Evolutionary conservation across 805 yeast species (phyloP).

Genomic region (Saturnispora mendoncae): DNA sequence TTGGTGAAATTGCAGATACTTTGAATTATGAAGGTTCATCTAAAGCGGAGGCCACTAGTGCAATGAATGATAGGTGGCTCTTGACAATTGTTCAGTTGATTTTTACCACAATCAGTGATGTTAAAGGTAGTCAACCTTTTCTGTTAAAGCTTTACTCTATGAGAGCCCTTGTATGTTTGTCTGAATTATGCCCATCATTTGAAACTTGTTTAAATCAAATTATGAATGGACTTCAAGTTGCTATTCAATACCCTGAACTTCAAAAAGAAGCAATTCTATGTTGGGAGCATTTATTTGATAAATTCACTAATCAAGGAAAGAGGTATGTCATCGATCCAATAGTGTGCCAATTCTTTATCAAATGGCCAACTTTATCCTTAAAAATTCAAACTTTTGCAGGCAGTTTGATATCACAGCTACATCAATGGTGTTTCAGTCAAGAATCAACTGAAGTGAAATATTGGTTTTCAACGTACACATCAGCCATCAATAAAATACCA

Average conservation of each 20-base stretch:
- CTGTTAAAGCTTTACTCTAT: constrained; percentile 64
- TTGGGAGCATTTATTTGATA: constrained; percentile 53
- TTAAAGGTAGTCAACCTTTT: constrained; percentile 61
- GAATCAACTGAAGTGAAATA: constrained; percentile 8
- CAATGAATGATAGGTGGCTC: constrained; percentile 27
- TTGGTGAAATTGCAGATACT: constrained; percentile 24
- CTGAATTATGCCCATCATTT: constrained; percentile 38
- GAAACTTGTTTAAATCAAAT: constrained; percentile 68
- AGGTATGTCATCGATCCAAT: constrained; percentile 65
- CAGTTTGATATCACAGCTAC: constrained; percentile 4
- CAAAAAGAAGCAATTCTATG: constrained; percentile 56
- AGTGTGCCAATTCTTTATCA: constrained; percentile 63
- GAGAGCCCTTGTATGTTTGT: constrained; percentile 62
- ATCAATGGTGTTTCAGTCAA: constrained; percentile 8
- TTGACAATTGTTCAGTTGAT: constrained; percentile 71
- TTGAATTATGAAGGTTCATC: constrained; percentile 17
- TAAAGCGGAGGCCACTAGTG: constrained; percentile 24
- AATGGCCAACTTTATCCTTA: constrained; percentile 44
- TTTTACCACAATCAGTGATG: constrained; percentile 69
- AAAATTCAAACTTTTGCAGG: constrained; percentile 43
- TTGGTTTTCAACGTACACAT: constrained; percentile 10
- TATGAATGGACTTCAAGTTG: constrained; percentile 75
- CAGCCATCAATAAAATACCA: constrained; percentile 7
- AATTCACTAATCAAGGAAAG: constrained; percentile 48
- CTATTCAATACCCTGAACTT: constrained; percentile 54